Evolutionary conservation across 2,329 filamentous ascomycete genomes (phyloP).

Genomic region (Boeremia exigua): DNA sequence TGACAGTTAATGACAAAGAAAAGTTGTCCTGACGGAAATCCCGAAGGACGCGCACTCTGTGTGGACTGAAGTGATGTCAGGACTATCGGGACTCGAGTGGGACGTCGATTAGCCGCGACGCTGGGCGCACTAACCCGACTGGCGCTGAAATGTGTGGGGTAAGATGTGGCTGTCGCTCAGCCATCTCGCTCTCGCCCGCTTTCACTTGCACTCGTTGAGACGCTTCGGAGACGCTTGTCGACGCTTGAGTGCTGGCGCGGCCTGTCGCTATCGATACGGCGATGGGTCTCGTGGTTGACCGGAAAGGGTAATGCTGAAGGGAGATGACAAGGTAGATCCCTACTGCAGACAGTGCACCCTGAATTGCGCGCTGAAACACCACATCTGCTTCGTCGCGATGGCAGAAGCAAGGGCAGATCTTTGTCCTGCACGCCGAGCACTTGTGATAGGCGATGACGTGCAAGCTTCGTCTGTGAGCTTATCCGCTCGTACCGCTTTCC

Average conservation of each 20-base stretch:
- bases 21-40: not conserved
- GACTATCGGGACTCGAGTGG: conserved; percentile 6
- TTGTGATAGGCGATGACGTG: conserved; percentile 9
- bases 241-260: conserved; percentile 14
- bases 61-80: conserved; percentile 19
- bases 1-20: not conserved
- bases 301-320: conserved; percentile 7
- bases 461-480: conserved; percentile 8
- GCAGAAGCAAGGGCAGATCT: conserved; percentile 5
- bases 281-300: conserved; percentile 1
- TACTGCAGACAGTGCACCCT: not conserved
- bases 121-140: conserved; percentile 7
- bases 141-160: conserved; percentile 12
- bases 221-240: conserved; percentile 15
- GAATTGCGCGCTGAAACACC: conserved; percentile 14
- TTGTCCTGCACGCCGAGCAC: not conserved
- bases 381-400: not conserved
- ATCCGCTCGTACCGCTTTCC: conserved; percentile 7
- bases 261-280: conserved; percentile 16
- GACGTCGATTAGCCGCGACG: conserved; percentile 15
- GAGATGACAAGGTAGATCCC: conserved; percentile 5
- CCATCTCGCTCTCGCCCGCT: conserved; percentile 14
- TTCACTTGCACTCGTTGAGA: conserved; percentile 16
- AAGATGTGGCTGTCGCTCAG: conserved; percentile 13
- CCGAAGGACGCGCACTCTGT: conserved; percentile 13